Evolutionary conservation across 225 moss, liverwort and hornwort genomes (phyloP).

Genomic region (Pleurozium schreberi): DNA sequence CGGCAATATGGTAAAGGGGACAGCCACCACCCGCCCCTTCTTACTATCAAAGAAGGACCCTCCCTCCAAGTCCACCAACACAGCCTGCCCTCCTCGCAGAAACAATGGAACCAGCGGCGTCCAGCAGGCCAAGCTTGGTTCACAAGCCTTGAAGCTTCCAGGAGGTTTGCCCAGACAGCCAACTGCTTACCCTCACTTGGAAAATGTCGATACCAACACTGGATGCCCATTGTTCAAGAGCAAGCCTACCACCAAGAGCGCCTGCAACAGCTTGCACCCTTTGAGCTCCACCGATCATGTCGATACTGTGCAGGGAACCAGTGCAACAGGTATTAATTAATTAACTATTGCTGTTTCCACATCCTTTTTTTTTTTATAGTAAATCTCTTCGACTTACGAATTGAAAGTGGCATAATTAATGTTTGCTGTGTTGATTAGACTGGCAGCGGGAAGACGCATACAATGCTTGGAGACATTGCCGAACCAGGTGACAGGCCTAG

Average conservation of each 20-base stretch:
- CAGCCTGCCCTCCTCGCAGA: slow-evolving; percentile 25
- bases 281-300: not conserved
- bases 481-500: slow-evolving; percentile 10
- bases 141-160: not conserved
- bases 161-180: not conserved
- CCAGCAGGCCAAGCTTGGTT: not conserved
- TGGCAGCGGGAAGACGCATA: slow-evolving; percentile 39
- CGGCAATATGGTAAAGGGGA: slow-evolving; percentile 48
- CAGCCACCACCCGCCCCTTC: slow-evolving; percentile 47
- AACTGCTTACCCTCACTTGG: slow-evolving; percentile 7
- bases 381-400: not conserved
- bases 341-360: not conserved
- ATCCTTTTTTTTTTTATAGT: not conserved
- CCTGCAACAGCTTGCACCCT: not conserved
- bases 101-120: not conserved
- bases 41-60: slow-evolving; percentile 31
- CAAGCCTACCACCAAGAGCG: not conserved
- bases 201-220: slow-evolving; percentile 6
- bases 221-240: not conserved
- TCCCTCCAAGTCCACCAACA: not conserved
- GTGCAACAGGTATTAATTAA: not conserved
- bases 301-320: not conserved
- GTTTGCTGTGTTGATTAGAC: slow-evolving; percentile 3
- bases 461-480: slow-evolving; percentile 33
- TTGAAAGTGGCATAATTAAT: not conserved